A percentile compares a stretch with the other conserved stretches of the same genome.
Conservation (phyloP, 768 basidiomycete species). For the Auricularia auricula-judae region DNA sequence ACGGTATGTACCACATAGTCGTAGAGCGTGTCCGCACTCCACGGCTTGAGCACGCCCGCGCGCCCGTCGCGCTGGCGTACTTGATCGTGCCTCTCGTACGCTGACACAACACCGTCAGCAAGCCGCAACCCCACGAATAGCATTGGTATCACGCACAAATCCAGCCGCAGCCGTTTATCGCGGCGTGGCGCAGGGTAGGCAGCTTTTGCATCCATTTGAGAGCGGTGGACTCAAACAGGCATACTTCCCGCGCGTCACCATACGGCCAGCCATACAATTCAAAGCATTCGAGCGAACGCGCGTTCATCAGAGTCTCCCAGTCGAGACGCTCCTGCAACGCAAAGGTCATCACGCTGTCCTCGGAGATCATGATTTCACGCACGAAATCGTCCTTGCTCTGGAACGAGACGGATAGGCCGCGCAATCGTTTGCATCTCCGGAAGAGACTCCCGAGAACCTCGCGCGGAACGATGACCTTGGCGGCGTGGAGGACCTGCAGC, state of each 20-base stretch:
- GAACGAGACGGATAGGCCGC: neutral
- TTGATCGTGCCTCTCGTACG: too few relatives aligned
- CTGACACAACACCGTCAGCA: too few relatives aligned
- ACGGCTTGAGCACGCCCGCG: too few relatives aligned
- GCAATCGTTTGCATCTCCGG: neutral
- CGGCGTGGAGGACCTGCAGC: neutral
- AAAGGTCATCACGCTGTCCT: neutral
- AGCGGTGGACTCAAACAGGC: too few relatives aligned
- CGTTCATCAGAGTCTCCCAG: neutral
- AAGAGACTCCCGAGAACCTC: neutral
- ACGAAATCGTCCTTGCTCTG: neutral
- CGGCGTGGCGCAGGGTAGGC: too few relatives aligned
- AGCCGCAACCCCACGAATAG: too few relatives aligned
- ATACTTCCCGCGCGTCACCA: neutral
- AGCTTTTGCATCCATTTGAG: too few relatives aligned
- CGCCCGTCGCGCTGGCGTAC: too few relatives aligned
- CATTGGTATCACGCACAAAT: too few relatives aligned
- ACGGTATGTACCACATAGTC: too few relatives aligned
- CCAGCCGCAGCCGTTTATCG: too few relatives aligned
- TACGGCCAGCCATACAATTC: neutral
- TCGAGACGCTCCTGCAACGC: neutral
- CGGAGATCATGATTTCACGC: neutral
- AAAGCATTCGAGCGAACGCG: neutral
- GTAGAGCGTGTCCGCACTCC: too few relatives aligned
- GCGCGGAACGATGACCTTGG: neutral